Evolutionary conservation across 2,329 filamentous ascomycete species (phyloP), one percentile per base, ranked within the genome.

Genomic region (Dendrostoma leiphaemia): DNA sequence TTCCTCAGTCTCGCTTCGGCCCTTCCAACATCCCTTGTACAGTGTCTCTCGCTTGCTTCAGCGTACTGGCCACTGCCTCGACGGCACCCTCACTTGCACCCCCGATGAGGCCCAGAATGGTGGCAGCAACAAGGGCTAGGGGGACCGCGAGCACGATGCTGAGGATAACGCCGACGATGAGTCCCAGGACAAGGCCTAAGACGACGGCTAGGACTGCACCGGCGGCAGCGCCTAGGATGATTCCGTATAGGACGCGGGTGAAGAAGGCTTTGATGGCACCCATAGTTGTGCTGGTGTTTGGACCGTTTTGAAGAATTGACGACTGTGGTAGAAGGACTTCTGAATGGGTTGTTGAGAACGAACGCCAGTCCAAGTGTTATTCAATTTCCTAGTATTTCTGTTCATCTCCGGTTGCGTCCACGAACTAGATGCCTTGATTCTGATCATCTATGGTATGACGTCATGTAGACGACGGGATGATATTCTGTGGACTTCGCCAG

Each of bases 171-270:
- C 51, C 51, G 29, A 48, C 34, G n/a, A 48, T 21, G 10, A 53
- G 51, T 15, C 51, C 51, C 12, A 53, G 13, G 21, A 21, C 26
- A 13, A 48, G 41, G 12, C 51, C 51, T 2, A 53, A 21, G 17
- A 53, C 19, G 28, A 53, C 41, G 19, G 44, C 51, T 17, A 38
- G 24, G 2, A 38, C 24, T 7, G 44, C 51, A 15, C 51, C 51
- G 4, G 35, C 15, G 6, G 44, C 23, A 13, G 51, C 44, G 23
- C 51, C 51, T 23, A 46, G 29, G 8, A 28, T 12, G 15, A 53
- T 34, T 26, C 51, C 51, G 12, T 48, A 53, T 9, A 53, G 29
- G 34, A 53, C 44, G n/a, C 51, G 51, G 26, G 40, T 53, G 44
- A 53, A 48, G 40, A 53, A 53, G 3, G 37, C 9, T n/a, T 29